Base-by-base conservation (phyloP, 441 rosid genomes). In the Bocquillonia castaneifolia region DNA sequence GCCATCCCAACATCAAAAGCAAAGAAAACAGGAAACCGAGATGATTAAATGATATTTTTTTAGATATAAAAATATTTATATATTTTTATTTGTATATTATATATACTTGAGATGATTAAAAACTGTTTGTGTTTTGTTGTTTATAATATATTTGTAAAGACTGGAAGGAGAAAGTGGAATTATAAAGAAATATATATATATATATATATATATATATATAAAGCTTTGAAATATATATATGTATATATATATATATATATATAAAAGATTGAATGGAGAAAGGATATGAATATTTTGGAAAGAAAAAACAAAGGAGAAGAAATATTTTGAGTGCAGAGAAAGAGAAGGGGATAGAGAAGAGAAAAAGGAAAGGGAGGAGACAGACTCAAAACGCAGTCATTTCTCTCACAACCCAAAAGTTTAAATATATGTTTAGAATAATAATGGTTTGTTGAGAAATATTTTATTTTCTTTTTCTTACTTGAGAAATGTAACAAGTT, bases 1-100 rank as follows among this genome's bases (percentile, higher is more conserved):
- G 92, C 91, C 96, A 87, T 88, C 74, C 84, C 79, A 72, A 69
- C 86, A 83, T 81, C 80, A 80, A 84, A 82, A 76, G 39, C 66
- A 61, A 48, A 64, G 51, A 37, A 5, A 31, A n/a, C 56, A 71
- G 55, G 29, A 42, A n/a, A 68, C 54, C 34, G 45, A 61, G 26
- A 70, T 56, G 75, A 74, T 83, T 80, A 82, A 79, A 69, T n/a
- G 23, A 36, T 36, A 36, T 3, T 36, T 36, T 36, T 36, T 36
- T 36, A 3, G 56, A 39, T 4, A 22, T 10, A 60, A 74, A 64
- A 57, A 29, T 52, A 53, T 17, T 61, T 23, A 31, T 62, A n/a
- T n/a, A n/a, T n/a, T n/a, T n/a, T n/a, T n/a, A n/a, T n/a, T n/a
- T n/a, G n/a, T n/a, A n/a, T n/a, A n/a, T n/a, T n/a, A n/a, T n/a